These are phyloP conservation scores for Candida ficus DNA, from an alignment of 805 yeast species.

Conservation along the genomic window DNA sequence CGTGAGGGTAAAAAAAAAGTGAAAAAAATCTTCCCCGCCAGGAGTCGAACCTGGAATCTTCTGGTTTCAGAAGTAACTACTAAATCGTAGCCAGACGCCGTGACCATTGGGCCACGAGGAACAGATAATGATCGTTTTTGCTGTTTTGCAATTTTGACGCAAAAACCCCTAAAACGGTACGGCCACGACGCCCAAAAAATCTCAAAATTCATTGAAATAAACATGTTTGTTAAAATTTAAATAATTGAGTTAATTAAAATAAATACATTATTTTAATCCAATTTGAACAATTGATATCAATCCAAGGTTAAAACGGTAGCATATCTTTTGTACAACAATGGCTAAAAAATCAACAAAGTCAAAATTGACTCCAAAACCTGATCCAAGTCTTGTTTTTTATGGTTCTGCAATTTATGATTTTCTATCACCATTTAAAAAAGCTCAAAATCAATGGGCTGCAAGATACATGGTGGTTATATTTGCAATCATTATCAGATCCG, in stretches of 20 bases:
- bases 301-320: too few species aligned
- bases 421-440: constrained; percentile 70
- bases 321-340: not conserved
- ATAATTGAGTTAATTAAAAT: too few species aligned
- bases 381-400: constrained; percentile 27
- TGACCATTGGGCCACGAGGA: constrained; percentile 76
- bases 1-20: too few species aligned
- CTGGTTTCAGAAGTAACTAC: constrained; percentile 37
- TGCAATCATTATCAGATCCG: constrained; percentile 72
- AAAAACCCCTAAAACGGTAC: not conserved
- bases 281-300: too few species aligned
- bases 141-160: not conserved
- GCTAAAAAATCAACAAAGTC: not conserved
- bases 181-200: not conserved
- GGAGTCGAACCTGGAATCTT: constrained; percentile 33
- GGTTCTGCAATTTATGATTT: constrained; percentile 75
- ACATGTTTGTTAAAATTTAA: too few species aligned
- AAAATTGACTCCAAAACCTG: constrained; percentile 5
- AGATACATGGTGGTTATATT: constrained; percentile 68
- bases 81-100: constrained; percentile 67
- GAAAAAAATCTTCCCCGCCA: constrained; percentile 30
- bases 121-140: constrained; percentile 27
- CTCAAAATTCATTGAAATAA: too few species aligned
- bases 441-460: constrained; percentile 88
- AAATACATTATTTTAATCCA: too few species aligned